phyloP scores from a whole-genome alignment of 805 yeast genomes.

The Candida tibetensis region DNA sequence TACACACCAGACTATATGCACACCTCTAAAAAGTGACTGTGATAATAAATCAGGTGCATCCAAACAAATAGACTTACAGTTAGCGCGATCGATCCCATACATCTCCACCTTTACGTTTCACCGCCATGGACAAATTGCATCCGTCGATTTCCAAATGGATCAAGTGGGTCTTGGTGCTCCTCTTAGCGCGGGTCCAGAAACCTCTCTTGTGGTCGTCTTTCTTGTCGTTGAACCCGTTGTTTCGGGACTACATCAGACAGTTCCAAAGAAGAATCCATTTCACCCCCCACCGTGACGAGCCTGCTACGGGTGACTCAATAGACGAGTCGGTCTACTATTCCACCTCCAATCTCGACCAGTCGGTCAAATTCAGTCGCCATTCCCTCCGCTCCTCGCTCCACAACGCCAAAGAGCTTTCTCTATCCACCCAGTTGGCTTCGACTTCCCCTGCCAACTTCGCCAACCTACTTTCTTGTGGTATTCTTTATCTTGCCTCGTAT shows the following conservation, averaged over 20 bases:
- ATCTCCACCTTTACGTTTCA: not conserved
- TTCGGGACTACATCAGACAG: constrained; percentile 12
- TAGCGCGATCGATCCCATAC: not conserved
- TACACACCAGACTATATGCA: no score
- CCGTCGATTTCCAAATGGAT: constrained; percentile 22
- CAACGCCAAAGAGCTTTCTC: constrained; percentile 10
- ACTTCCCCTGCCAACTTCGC: constrained; percentile 13
- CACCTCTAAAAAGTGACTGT: no score
- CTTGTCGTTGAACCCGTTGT: constrained; percentile 30
- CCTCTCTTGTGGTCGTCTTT: constrained; percentile 30
- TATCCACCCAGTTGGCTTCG: not conserved
- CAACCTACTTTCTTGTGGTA: constrained; percentile 20
- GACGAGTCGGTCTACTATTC: not conserved
- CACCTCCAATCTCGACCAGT: not conserved
- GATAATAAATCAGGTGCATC: no score
- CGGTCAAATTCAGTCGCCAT: not conserved
- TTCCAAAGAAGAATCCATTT: constrained; percentile 1
- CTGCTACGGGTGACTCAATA: not conserved
- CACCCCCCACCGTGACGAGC: not conserved
- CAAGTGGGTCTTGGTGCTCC: constrained; percentile 26
- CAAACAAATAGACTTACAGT: no score
- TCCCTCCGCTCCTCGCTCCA: not conserved
- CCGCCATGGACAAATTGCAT: constrained; percentile 1
- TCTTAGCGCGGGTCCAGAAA: constrained; percentile 22
- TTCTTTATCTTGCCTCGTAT: constrained; percentile 27